Evolutionary conservation across 2,329 filamentous ascomycete genomes (phyloP).

Genomic region (Neonectria coccinea): DNA sequence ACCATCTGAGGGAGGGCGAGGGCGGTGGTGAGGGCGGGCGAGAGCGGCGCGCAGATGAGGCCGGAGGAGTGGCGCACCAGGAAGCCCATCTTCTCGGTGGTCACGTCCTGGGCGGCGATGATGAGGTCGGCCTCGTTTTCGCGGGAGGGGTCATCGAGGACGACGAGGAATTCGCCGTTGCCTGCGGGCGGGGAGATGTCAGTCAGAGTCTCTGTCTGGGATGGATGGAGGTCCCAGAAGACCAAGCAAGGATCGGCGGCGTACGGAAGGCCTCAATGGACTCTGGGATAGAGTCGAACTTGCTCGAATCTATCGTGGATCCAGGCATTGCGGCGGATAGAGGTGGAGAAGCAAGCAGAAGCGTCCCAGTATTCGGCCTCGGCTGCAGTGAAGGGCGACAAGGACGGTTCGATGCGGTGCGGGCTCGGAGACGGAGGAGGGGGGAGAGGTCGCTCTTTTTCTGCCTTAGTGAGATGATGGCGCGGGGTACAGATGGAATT

Average conservation of each 20-base stretch:
- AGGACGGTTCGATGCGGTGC: conserved; percentile 6
- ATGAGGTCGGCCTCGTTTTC: conserved; percentile 99
- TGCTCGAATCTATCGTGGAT: conserved; percentile 60
- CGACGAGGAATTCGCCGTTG: conserved; percentile 92
- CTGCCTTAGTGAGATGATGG: not conserved
- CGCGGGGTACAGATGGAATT: conserved; percentile 28
- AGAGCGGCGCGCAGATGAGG: conserved; percentile 89
- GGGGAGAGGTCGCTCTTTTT: conserved; percentile 23
- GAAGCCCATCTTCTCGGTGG: conserved; percentile 93
- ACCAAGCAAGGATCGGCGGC: conserved; percentile 42
- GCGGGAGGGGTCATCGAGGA: conserved; percentile 90
- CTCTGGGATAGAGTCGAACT: conserved; percentile 75
- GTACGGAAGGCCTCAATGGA: conserved; percentile 73
- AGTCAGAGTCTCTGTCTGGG: too few relatives aligned
- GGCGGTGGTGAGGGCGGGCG: conserved; percentile 72
- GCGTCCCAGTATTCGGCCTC: conserved; percentile 18
- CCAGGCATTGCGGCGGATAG: conserved; percentile 59
- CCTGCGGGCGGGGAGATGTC: conserved; percentile 54
- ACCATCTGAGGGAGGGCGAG: conserved; percentile 95
- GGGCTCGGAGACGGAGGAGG: conserved; percentile 21
- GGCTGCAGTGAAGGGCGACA: conserved; percentile 17
- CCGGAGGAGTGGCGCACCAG: conserved; percentile 93
- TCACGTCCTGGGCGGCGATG: conserved; percentile 87
- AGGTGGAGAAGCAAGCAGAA: conserved; percentile 1
- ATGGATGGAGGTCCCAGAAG: not conserved